Evolutionary conservation across 2,329 filamentous ascomycete species (phyloP), one percentile per base, ranked within the genome.

Genomic region (Penicillium sp.): DNA sequence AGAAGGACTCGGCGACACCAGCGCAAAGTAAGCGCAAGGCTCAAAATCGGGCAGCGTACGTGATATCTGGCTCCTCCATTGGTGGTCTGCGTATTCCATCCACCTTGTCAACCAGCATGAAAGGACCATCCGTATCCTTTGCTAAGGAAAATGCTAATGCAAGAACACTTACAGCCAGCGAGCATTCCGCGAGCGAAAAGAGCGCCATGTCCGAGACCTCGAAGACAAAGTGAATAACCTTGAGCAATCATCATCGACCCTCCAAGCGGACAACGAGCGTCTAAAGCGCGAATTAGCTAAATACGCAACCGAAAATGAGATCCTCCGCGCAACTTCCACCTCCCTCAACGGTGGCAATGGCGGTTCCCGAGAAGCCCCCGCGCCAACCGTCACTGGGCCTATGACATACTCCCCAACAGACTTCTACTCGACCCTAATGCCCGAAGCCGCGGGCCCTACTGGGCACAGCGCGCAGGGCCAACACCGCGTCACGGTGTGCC

Each of bases 101-200:
- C 22, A 47, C n/a, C 18, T 10, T 18, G 33, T 31, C 11, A 6
- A 14, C 16, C n/a, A 5, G 18, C n/a, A 24, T 11, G 11, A 24
- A 31, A 18, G 19, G 13, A n/a, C 3, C 11, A 2, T 4, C 6
- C 16, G n/a, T 14, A 3, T 7, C 6, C 2, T 2, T 14, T 35
- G 27, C 24, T 14, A 35, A 14, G n/a, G 9, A 0, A 37, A 36
- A 18, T 24, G 50, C 59, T 63, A n/a, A 64, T 33, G 41, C 18
- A 14, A 7, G 1, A 52, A 19, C 10, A 13, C 24, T 47, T 53
- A 57, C 59, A 97, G 94, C 50, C 95, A 98, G 83, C 89, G 94
- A 68, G 94, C 95, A 35, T 98, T 98, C 76, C 91, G 94, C 60
- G 94, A 98, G 77, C 89, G 94, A 67, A 98, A 98, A 77, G 94